These are phyloP conservation scores for Moesziomyces sp. DNA, from an alignment of 1,284 basidiomycete genomes.

Conservation along the genomic window DNA sequence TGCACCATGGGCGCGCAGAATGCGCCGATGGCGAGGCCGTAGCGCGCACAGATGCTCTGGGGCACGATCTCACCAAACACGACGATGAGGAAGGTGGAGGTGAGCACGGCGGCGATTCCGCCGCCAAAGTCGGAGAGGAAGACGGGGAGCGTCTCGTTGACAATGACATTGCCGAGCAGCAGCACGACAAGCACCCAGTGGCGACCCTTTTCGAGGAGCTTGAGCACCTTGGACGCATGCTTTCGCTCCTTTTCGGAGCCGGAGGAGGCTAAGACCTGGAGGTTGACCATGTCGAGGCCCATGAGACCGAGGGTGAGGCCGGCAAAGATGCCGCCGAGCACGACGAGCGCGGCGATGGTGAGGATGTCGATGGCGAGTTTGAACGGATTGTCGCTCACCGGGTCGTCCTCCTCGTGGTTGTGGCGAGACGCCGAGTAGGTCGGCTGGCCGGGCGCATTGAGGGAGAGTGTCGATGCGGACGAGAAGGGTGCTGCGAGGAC, in stretches of 20 bases:
- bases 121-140: conserved; percentile 66
- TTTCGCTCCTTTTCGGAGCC: conserved; percentile 75
- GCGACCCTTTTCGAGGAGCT: conserved; percentile 81
- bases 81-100: conserved; percentile 68
- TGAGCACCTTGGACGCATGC: conserved; percentile 70
- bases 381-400: conserved; percentile 40
- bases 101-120: conserved; percentile 60
- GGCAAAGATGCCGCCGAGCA: conserved; percentile 70
- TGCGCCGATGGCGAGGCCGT: conserved; percentile 90
- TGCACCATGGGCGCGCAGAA: conserved; percentile 80
- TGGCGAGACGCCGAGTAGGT: conserved; percentile 8
- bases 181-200: conserved; percentile 92
- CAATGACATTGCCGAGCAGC: conserved; percentile 83
- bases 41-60: conserved; percentile 79
- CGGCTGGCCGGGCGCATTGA: conserved; percentile 2
- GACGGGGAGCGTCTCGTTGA: conserved; percentile 71
- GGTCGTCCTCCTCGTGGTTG: conserved; percentile 30
- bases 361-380: conserved; percentile 55
- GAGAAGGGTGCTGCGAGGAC: conserved; percentile 27
- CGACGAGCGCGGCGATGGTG: conserved; percentile 59
- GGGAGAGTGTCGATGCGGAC: neutral
- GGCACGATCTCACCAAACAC: conserved; percentile 70
- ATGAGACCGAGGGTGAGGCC: conserved; percentile 87
- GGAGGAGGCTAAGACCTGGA: conserved; percentile 83
- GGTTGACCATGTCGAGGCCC: conserved; percentile 92